phyloP scores from a whole-genome alignment of 768 basidiomycete genomes.

The Macrolepiota albuminosa region DNA sequence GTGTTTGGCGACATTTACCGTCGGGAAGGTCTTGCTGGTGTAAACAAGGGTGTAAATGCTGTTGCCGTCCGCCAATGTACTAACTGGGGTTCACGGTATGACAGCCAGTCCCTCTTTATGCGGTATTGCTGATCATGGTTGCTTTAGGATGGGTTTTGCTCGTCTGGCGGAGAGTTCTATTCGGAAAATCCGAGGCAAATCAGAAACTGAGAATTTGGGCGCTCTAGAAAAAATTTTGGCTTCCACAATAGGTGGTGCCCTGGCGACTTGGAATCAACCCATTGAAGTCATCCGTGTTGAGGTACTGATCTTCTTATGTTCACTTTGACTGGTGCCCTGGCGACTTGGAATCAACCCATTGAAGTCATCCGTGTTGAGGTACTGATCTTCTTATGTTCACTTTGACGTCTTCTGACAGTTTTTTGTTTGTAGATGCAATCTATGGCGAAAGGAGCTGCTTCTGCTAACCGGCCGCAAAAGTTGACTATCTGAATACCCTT shows the following conservation, averaged over 20 bases:
- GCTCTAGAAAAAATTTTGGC: slow-evolving; percentile 85
- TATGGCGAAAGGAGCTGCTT: slow-evolving; percentile 80
- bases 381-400: slow-evolving; percentile 8
- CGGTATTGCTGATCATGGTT: neutral
- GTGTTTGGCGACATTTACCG: slow-evolving; percentile 95
- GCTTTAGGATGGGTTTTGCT: slow-evolving; percentile 87
- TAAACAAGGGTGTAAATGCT: slow-evolving; percentile 99
- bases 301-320: slow-evolving; percentile 34
- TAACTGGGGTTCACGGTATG: slow-evolving; percentile 89
- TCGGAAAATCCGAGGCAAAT: slow-evolving; percentile 72
- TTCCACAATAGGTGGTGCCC: slow-evolving; percentile 87
- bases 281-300: slow-evolving; percentile 97
- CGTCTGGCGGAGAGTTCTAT: slow-evolving; percentile 84
- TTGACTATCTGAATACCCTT: slow-evolving; percentile 90
- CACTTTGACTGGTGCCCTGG: slow-evolving; percentile 67
- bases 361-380: slow-evolving; percentile 97
- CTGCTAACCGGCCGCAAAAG: slow-evolving; percentile 83
- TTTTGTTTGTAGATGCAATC: slow-evolving; percentile 83
- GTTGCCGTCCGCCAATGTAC: slow-evolving; percentile 90
- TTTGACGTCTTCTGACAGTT: neutral
- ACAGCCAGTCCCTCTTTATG: slow-evolving; percentile 4
- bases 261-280: slow-evolving; percentile 99
- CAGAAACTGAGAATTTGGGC: slow-evolving; percentile 67
- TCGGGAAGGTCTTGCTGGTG: slow-evolving; percentile 88
- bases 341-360: slow-evolving; percentile 99